Conservation (phyloP, 23 red algal species). For the Cyanidium caldarium region DNA sequence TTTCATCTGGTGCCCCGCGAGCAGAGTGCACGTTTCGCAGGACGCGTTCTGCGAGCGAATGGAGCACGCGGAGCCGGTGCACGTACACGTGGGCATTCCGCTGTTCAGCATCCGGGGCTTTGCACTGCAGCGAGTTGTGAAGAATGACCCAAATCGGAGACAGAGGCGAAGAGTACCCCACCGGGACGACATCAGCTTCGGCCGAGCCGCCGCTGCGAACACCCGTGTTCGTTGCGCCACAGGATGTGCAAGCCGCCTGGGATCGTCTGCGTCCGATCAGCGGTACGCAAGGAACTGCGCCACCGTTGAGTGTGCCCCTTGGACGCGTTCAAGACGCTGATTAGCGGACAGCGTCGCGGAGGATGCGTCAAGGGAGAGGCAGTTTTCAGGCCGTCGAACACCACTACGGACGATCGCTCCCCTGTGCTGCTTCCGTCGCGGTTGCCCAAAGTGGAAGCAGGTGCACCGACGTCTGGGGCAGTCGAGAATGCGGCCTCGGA, state of each 20-base stretch:
- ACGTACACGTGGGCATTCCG: not conserved
- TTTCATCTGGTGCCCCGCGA: conserved; percentile 1
- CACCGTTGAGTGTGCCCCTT: not conserved
- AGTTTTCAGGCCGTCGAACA: too few relatives aligned
- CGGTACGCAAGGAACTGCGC: not conserved
- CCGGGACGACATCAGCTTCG: not conserved
- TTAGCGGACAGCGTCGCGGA: not conserved
- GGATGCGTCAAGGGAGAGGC: not conserved
- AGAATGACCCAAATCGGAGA: too few relatives aligned
- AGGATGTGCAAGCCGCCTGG: conserved; percentile 2
- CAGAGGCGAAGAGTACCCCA: too few relatives aligned
- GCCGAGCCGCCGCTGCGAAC: not conserved
- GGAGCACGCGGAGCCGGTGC: not conserved
- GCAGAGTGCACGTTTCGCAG: conserved; percentile 1
- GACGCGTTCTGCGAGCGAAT: not conserved
- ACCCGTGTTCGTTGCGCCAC: not conserved
- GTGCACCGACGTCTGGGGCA: too few relatives aligned
- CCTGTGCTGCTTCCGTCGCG: not conserved
- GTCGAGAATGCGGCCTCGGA: too few relatives aligned
- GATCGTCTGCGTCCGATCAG: not conserved
- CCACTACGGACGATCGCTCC: not conserved
- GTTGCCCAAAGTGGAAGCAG: too few relatives aligned
- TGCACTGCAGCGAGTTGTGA: conserved; percentile 6
- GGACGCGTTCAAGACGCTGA: not conserved
- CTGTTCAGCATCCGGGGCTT: conserved; percentile 3